Conservation (phyloP, 2,329 filamentous ascomycete species). For the Drechslerella coelobrocha region DNA sequence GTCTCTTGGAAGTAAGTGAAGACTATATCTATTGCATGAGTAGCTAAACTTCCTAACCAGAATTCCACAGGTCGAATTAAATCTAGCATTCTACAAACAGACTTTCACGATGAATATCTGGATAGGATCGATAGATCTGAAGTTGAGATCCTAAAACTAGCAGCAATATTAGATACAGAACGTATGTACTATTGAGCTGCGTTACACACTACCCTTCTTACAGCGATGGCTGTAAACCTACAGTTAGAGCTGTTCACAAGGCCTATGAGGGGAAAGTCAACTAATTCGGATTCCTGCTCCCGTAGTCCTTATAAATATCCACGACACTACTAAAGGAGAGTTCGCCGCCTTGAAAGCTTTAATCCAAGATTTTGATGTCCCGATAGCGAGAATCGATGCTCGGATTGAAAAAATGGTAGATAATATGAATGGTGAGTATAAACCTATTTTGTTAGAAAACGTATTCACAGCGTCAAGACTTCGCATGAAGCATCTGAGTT, state of each 20-base stretch:
- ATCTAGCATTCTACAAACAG: not conserved
- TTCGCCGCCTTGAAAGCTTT: constrained; percentile 29
- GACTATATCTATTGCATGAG: not conserved
- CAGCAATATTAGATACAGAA: not conserved
- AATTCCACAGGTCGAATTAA: not conserved
- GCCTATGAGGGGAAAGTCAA: too few species aligned
- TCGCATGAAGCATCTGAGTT: too few species aligned
- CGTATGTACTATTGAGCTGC: not conserved
- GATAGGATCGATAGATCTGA: not conserved
- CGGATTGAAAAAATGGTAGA: constrained; percentile 39
- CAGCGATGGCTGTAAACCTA: too few species aligned
- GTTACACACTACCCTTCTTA: too few species aligned
- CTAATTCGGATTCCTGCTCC: not conserved
- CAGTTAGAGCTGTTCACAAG: too few species aligned
- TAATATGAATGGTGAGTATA: constrained; percentile 25
- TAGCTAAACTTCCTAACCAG: constrained; percentile 6
- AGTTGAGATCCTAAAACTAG: not conserved
- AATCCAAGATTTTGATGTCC: constrained; percentile 49
- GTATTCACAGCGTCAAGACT: not conserved
- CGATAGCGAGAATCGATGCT: constrained; percentile 50
- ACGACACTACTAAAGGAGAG: not conserved
- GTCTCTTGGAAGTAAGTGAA: not conserved
- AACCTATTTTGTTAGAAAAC: not conserved
- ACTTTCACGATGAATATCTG: constrained; percentile 4
- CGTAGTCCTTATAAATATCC: not conserved